A percentile compares a stretch with the other conserved stretches of the same genome.
These are phyloP conservation scores for Rubia tinctorum DNA, from an alignment of 305 asterid genomes.

Conservation along the genomic window DNA sequence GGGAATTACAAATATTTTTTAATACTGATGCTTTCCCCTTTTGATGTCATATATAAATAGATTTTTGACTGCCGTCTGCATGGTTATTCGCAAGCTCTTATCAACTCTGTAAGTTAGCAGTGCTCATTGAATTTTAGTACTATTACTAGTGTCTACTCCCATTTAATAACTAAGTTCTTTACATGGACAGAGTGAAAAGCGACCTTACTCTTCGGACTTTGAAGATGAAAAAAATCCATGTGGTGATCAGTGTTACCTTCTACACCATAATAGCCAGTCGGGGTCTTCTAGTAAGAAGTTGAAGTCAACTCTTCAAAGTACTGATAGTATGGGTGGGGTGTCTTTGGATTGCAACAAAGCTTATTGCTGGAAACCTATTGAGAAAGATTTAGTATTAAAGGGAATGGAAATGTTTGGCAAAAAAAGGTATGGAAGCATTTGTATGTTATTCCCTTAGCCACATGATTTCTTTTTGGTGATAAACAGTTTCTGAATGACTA, in stretches of 20 bases:
- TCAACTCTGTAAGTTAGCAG: slow-evolving; percentile 57
- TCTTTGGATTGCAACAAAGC: slow-evolving; percentile 31
- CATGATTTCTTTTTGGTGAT: neutral
- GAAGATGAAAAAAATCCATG: slow-evolving; percentile 80
- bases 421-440: slow-evolving; percentile 57
- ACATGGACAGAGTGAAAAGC: slow-evolving; percentile 69
- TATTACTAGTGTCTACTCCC: slow-evolving; percentile 14
- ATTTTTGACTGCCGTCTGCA: slow-evolving; percentile 94
- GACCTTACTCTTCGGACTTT: slow-evolving; percentile 44
- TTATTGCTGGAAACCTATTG: slow-evolving; percentile 83
- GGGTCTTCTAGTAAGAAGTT: slow-evolving; percentile 47
- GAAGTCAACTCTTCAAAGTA: slow-evolving; percentile 39
- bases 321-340: slow-evolving; percentile 18
- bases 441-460: neutral
- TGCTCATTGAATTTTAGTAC: slow-evolving; percentile 15
- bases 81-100: slow-evolving; percentile 75
- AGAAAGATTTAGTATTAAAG: slow-evolving; percentile 83
- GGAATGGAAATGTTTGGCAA: slow-evolving; percentile 95
- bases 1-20: neutral
- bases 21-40: slow-evolving; percentile 9
- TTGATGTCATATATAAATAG: slow-evolving; percentile 43
- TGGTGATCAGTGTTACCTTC: slow-evolving; percentile 77
- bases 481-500: neutral
- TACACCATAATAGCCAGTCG: slow-evolving; percentile 32
- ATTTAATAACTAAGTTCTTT: slow-evolving; percentile 22